These are phyloP conservation scores for Sarocladium strictum DNA, from an alignment of 2,329 filamentous ascomycete genomes.

Conservation along the genomic window DNA sequence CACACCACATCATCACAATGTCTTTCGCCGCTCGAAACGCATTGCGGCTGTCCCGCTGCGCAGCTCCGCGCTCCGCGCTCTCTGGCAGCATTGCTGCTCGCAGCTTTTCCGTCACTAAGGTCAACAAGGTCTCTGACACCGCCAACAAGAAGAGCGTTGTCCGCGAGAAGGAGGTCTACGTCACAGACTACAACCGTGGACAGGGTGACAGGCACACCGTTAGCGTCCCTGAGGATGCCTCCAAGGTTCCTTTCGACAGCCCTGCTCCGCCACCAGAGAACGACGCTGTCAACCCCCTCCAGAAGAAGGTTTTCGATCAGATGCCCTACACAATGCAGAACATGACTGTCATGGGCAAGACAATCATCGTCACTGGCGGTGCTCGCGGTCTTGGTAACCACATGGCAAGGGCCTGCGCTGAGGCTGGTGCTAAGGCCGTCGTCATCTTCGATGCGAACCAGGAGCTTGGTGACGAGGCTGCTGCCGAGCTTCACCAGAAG, in stretches of 20 bases:
- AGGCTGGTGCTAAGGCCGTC: constrained; percentile 68
- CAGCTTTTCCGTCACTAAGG: constrained; percentile 26
- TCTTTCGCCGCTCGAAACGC: constrained; percentile 28
- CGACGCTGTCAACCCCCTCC: constrained; percentile 45
- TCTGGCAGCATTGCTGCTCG: constrained; percentile 21
- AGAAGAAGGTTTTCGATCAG: constrained; percentile 44
- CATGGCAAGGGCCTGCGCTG: constrained; percentile 72
- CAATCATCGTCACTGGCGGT: constrained; percentile 68
- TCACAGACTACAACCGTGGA: constrained; percentile 43
- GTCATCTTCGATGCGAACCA: constrained; percentile 74
- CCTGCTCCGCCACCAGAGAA: constrained; percentile 35
- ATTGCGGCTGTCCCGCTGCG: constrained; percentile 26
- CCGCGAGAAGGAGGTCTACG: constrained; percentile 51
- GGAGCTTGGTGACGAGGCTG: constrained; percentile 64
- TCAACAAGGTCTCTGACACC: constrained; percentile 30
- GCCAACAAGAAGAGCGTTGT: constrained; percentile 45
- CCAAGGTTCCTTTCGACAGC: constrained; percentile 36
- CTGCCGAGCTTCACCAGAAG: constrained; percentile 63
- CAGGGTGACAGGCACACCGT: constrained; percentile 53
- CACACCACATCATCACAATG: constrained; percentile 23
- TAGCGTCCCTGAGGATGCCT: constrained; percentile 38
- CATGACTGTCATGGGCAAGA: constrained; percentile 64
- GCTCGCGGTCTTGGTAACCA: constrained; percentile 72
- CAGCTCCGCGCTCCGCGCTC: constrained; percentile 18
- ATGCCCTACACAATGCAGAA: constrained; percentile 62